These are phyloP conservation scores for Populus hybrid DNA, from an alignment of 441 rosid genomes.

Conservation along the genomic window DNA sequence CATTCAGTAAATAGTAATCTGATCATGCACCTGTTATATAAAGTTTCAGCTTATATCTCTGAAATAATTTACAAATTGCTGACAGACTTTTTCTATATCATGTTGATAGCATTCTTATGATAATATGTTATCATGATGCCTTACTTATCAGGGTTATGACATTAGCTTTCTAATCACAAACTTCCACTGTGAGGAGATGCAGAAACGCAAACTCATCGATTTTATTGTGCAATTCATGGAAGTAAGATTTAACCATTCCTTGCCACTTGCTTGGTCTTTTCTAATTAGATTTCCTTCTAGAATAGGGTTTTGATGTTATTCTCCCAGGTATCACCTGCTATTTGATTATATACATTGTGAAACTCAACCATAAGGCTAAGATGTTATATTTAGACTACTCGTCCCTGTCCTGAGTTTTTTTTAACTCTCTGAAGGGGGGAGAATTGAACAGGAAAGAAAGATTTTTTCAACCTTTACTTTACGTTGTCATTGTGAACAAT, in stretches of 20 bases:
- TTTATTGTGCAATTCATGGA: constrained; percentile 97
- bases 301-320: neutral
- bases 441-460: neutral
- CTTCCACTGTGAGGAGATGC: constrained; percentile 97
- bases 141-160: constrained; percentile 72
- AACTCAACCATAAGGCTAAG: neutral
- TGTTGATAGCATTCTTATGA: neutral
- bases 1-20: neutral
- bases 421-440: neutral
- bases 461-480: neutral
- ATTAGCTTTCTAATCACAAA: constrained; percentile 96
- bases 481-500: neutral
- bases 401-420: neutral
- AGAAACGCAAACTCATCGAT: constrained; percentile 90
- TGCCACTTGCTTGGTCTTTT: neutral
- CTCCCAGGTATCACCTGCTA: neutral
- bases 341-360: neutral
- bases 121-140: neutral
- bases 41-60: neutral
- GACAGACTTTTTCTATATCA: neutral
- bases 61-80: neutral
- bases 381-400: neutral
- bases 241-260: constrained; percentile 45
- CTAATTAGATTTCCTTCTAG: neutral
- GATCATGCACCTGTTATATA: neutral